Evolutionary conservation across 257 asterid genomes (phyloP), one percentile per base, ranked within the genome.

Genomic region (Solanum sitiens): DNA sequence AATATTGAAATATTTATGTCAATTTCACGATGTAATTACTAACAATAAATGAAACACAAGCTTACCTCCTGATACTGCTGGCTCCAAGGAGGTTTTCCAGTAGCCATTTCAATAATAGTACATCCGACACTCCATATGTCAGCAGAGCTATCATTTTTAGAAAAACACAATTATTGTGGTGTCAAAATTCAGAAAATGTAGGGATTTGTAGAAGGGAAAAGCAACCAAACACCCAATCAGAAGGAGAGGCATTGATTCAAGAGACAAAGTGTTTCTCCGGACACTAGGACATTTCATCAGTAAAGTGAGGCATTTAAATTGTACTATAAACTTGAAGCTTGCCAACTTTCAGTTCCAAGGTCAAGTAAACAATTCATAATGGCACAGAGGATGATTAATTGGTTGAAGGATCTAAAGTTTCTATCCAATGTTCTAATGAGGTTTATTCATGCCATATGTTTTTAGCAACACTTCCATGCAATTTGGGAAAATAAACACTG

Each of bases 71-170:
- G 99, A 89, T 95, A 97, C 92, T 96, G 99, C 90, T 97, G 97
- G 90, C 99, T 97, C 99, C 99, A 97, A 40, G 99, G 99, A 91
- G 99, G 98, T 92, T 96, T 97, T 75, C 99, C 99, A 21, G 99
- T 97, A 83, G 99, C 99, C 99, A 97, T 97, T 94, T 97, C 99
- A 85, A 97, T 96, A 61, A 97, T 94, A 30, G 99, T 97, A 90
- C 99, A 97, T 83, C 99, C 99, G 84, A 97, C 99, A 92, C 99
- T 97, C 99, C 99, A 97, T 91, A 97, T 94, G 92, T 97, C 99
- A 72, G 99, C 99, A 65, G 99, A 95, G 92, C 99, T 97, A 80
- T 77, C 87, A 87, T 86, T 33, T 59, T 16, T 67, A 30, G 35
- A 42, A 86, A 10, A 18, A 18, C 70, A 20, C 42, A 80, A 80